Base-by-base conservation (phyloP, 805 yeast genomes). In the Nakazawaea populi region DNA sequence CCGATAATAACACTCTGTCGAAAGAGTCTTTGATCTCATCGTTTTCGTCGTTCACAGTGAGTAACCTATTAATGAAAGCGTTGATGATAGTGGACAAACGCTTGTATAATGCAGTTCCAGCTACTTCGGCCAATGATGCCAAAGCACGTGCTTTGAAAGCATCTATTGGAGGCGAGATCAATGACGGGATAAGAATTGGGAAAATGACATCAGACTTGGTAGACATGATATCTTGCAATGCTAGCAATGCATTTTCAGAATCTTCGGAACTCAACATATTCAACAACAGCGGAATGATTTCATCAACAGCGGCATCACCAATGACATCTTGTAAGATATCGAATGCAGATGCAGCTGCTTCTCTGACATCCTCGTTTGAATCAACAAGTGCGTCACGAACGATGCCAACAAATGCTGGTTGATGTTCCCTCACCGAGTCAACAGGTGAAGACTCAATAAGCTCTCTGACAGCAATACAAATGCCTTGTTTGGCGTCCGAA, bases 401-500 rank as follows among this genome's bases (percentile, higher is more conserved):
- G 57, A 92, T 87, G 30, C 73, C 74, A 56, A 92, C 85, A 60
- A 94, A 82, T 1, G 75, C 72, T 4, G 73, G 79, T 69, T 89
- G 89, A 69, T 81, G 85, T 55, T 79, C 81, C 30, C 62, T 70
- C 53, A 92, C 73, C 6, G 81, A 77, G 12, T 81, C 87, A 4
- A 71, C 65, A 8, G 80, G 72, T 4, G 95, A 79, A 0, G 96
- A 87, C 56, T 81, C 83, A 55, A 91, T 82, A 55, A 94, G 80
- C 65, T 91, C 98, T 42, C 83, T 79, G 46, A 90, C 73, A 7
- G 99, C 99, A 65, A 92, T 82, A 74, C 99, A 94, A 47, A 94
- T 89, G 74, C 99, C 99, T 72, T 91, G 96, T 64, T 87, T 88
- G 37, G 96, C 85, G 63, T 85, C 94, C n/a, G 87, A 72, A 60